Evolutionary conservation across 2,329 filamentous ascomycete species (phyloP), one percentile per base, ranked within the genome.

Genomic region (Metarhizium album): DNA sequence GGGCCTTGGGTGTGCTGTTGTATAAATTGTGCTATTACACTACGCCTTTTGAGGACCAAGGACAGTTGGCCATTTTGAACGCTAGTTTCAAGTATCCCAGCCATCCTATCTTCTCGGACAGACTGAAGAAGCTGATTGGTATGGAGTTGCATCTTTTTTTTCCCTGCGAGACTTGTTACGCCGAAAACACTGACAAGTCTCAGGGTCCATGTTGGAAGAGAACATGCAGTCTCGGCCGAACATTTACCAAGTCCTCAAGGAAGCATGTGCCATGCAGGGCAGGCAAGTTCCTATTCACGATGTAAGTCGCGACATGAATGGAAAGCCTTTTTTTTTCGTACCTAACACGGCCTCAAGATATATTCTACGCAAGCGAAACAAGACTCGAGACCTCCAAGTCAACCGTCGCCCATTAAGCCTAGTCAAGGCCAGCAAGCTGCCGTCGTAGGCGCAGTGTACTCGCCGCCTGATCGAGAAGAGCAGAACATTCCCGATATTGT

Each of bases 11-110:
- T 4, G 93, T 98, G 42, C 73, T 98, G 52, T 71, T 98, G 50
- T 98, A 98, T 74, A 98, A 98, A 74, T 76, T 98, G 54, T 98
- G 93, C 73, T 98, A 97, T 70, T 98, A 98, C 69, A 98, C 93
- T 1, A 98, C 93, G 5, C 93, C 93, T 1, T 98, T 98, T 61
- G 93, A 98, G 70, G 91, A 97, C 56, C 90, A 95, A 63, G 93
- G 93, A 24, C 91, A 96, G 71, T 87, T 97, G 73, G 93, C 93
- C 13, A 98, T 98, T 56, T 72, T 98, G 54, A 97, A 97, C 64
- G 93, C 93, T 47, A 94, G 83, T 67, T 97, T 88, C 76, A 90
- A 87, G 62, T 98, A 88, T 61, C 93, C 91, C 5, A 80, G 78
- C 53, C 89, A 96, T 62, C 93, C 93, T 27, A 74, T 80, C 18